These are phyloP conservation scores for Aspergillus quadricinctus DNA, from an alignment of 2,329 filamentous ascomycete species.

Conservation along the genomic window DNA sequence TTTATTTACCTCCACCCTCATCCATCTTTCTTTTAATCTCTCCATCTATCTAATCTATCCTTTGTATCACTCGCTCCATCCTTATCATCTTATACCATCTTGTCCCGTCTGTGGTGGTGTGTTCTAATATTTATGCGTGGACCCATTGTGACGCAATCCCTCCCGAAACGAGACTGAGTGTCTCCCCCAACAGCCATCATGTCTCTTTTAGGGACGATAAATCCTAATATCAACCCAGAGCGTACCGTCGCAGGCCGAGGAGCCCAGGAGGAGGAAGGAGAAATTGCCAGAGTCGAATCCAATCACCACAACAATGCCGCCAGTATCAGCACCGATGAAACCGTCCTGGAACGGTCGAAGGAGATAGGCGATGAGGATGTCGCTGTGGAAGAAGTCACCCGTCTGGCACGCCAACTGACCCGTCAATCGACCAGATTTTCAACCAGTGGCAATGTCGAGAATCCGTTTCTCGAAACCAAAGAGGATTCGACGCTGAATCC, in stretches of 20 bases:
- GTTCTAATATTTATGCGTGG: neutral
- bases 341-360: slow-evolving; percentile 18
- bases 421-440: slow-evolving; percentile 33
- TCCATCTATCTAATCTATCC: neutral
- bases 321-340: slow-evolving; percentile 28
- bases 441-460: slow-evolving; percentile 21
- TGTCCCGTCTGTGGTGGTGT: neutral
- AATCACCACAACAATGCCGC: slow-evolving; percentile 16
- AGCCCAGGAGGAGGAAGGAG: slow-evolving; percentile 7
- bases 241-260: slow-evolving; percentile 12
- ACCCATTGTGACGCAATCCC: neutral
- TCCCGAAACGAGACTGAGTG: slow-evolving; percentile 12
- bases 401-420: slow-evolving; percentile 32
- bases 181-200: slow-evolving; percentile 19
- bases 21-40: neutral
- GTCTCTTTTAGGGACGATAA: slow-evolving; percentile 33
- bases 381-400: slow-evolving; percentile 27
- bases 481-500: slow-evolving; percentile 43
- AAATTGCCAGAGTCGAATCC: slow-evolving; percentile 7
- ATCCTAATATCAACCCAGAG: slow-evolving; percentile 23
- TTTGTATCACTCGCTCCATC: neutral
- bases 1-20: neutral
- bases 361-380: slow-evolving; percentile 22
- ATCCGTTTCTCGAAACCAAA: slow-evolving; percentile 31
- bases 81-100: neutral